phyloP scores from a whole-genome alignment of 2,329 filamentous ascomycete genomes.

The Penicillium sp. region DNA sequence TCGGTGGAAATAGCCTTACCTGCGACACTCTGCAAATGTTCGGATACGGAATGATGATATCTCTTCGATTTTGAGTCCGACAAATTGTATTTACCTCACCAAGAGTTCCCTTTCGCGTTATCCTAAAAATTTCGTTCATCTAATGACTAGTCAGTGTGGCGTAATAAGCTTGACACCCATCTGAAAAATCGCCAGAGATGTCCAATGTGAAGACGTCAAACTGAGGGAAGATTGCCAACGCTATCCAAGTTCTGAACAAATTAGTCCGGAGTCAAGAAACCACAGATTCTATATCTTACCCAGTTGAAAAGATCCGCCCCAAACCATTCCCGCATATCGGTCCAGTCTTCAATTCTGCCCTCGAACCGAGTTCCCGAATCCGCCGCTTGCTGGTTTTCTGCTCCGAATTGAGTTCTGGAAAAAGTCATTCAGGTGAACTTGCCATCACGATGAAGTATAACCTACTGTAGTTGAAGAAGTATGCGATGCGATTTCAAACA shows the following conservation, averaged over 20 bases:
- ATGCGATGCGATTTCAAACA: background rate
- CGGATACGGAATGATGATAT: too few relatives aligned
- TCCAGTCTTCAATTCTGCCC: slow-evolving; percentile 21
- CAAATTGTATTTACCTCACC: background rate
- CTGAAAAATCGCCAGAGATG: background rate
- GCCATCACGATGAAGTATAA: background rate
- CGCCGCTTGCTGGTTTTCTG: background rate
- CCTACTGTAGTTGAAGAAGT: background rate
- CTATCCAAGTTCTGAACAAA: background rate
- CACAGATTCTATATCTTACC: background rate
- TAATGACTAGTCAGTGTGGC: too few relatives aligned
- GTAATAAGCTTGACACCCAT: background rate
- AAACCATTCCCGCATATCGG: slow-evolving; percentile 23
- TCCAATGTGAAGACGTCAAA: background rate
- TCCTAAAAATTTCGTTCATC: too few relatives aligned
- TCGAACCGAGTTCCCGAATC: background rate
- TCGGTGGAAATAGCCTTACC: too few relatives aligned
- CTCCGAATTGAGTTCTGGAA: background rate
- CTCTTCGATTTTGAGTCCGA: background rate
- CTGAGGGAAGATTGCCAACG: background rate
- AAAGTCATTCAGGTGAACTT: background rate
- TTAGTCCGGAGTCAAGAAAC: background rate
- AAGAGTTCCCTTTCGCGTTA: background rate
- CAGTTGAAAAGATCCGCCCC: background rate
- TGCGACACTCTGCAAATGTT: too few relatives aligned